phyloP scores from a whole-genome alignment of 75 land plant species.

The Sequoia sempervirens region DNA sequence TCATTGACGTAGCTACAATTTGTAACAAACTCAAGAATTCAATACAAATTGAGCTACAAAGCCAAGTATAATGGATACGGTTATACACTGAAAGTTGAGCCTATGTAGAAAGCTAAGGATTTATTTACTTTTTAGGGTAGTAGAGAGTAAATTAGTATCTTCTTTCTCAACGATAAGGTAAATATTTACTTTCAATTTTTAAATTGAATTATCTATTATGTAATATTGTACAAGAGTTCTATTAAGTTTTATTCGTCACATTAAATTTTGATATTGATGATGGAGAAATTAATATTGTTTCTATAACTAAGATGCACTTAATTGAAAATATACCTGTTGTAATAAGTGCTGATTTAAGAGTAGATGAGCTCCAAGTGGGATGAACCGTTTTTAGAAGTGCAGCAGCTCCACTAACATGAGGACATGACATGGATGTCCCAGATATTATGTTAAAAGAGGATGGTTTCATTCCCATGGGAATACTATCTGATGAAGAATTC shows the following conservation, averaged over 20 bases:
- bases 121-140: too few relatives aligned
- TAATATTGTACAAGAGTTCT: not conserved
- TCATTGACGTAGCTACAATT: slow-evolving; percentile 39
- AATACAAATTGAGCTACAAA: not conserved
- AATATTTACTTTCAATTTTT: too few relatives aligned
- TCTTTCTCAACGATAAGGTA: too few relatives aligned
- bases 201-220: too few relatives aligned
- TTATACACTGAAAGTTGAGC: not conserved
- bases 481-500: slow-evolving; percentile 9
- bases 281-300: too few relatives aligned
- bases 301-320: too few relatives aligned
- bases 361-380: slow-evolving; percentile 63
- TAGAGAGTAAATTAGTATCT: too few relatives aligned
- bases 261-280: too few relatives aligned
- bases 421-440: slow-evolving; percentile 82
- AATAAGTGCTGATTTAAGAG: slow-evolving; percentile 71
- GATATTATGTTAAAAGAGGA: slow-evolving; percentile 51
- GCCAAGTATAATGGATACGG: not conserved
- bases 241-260: not conserved
- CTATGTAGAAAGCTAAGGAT: not conserved
- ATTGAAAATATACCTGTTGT: slow-evolving; percentile 43
- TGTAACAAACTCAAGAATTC: not conserved
- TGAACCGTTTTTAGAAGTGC: slow-evolving; percentile 50
- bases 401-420: slow-evolving; percentile 68
- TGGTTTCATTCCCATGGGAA: slow-evolving; percentile 10